These are phyloP conservation scores for Epichloe baconii DNA, from an alignment of 2,329 filamentous ascomycete genomes.

Conservation along the genomic window DNA sequence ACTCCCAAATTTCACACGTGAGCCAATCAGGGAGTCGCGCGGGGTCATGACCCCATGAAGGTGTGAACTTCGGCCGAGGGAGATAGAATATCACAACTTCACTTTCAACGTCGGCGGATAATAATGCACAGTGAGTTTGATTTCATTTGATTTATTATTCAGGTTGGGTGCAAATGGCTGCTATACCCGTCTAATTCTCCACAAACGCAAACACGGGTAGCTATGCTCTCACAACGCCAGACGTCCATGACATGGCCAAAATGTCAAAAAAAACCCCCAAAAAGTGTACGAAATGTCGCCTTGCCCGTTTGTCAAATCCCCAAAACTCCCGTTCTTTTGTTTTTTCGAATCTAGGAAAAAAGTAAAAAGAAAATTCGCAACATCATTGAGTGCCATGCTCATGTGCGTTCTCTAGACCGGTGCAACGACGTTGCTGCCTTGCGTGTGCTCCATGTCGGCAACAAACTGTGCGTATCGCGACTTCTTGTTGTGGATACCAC, in stretches of 20 bases:
- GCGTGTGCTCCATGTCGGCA: conserved; percentile 57
- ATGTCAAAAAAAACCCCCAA: not conserved
- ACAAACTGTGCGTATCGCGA: conserved; percentile 84
- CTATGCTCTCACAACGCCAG: not conserved
- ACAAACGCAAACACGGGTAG: not conserved
- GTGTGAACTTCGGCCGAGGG: no score
- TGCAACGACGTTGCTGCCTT: conserved; percentile 29
- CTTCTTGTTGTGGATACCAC: conserved; percentile 96
- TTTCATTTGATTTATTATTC: not conserved
- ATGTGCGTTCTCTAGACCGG: conserved; percentile 11
- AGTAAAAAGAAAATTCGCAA: not conserved
- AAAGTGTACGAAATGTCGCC: no score
- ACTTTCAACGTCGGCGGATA: not conserved
- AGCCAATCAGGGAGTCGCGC: conserved; percentile 8
- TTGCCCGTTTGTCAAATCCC: not conserved
- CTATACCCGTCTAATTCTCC: not conserved
- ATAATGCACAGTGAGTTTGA: not conserved
- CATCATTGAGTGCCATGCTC: not conserved
- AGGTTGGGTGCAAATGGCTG: not conserved
- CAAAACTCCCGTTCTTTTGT: not conserved
- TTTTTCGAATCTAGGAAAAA: not conserved
- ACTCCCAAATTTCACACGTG: no score
- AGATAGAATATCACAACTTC: no score
- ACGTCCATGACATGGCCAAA: not conserved
- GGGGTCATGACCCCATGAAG: conserved; percentile 5